Evolutionary conservation across 177 flowering plant genomes (phyloP).

Genomic region (Vitis hybrid): DNA sequence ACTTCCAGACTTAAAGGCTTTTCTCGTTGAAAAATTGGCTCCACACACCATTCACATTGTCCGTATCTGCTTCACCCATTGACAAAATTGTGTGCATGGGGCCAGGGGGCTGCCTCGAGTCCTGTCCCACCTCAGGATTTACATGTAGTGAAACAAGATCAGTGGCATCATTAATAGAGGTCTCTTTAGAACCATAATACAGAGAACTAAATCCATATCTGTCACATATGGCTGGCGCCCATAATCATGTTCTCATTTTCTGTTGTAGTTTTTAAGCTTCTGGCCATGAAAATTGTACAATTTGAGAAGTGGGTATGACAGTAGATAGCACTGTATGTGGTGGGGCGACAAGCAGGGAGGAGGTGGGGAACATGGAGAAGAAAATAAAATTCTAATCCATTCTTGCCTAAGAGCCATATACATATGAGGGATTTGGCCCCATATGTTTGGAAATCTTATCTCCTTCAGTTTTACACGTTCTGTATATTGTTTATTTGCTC

Average conservation of each 20-base stretch:
- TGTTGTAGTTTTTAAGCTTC: too few species aligned
- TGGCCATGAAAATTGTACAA: too few species aligned
- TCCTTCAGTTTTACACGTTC: not conserved
- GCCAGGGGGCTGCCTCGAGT: too few species aligned
- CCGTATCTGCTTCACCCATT: not conserved
- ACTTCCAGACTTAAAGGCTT: not conserved
- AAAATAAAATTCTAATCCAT: not conserved
- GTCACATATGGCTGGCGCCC: too few species aligned
- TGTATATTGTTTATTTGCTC: not conserved
- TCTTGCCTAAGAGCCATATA: not conserved
- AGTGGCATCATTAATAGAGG: too few species aligned
- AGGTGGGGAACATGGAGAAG: not conserved
- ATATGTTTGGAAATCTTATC: not conserved
- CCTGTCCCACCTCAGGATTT: too few species aligned
- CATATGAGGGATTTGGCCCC: not conserved
- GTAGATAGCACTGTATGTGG: not conserved
- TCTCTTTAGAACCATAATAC: too few species aligned
- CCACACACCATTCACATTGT: not conserved
- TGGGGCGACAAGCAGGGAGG: not conserved
- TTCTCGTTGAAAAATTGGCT: constrained; percentile 3
- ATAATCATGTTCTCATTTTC: too few species aligned
- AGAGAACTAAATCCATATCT: too few species aligned
- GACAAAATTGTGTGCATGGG: not conserved
- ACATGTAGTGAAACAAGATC: too few species aligned
- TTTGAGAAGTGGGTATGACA: not conserved